phyloP scores from a whole-genome alignment of 1,284 basidiomycete species.

The Ganoderma multipileum region DNA sequence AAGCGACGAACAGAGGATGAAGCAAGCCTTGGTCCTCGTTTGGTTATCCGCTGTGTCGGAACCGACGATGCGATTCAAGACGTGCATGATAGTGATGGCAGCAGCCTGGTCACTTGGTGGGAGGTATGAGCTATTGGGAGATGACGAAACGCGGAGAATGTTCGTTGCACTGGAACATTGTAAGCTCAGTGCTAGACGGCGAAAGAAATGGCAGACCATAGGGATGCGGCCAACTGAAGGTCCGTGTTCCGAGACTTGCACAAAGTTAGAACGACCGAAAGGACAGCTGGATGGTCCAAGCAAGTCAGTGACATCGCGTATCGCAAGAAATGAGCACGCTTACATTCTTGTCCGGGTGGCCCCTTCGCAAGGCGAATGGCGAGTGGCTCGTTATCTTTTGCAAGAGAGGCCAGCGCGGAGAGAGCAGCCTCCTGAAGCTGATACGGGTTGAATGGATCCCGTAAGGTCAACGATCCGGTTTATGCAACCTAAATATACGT shows the following conservation, averaged over 20 bases:
- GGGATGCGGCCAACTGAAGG: constrained; percentile 69
- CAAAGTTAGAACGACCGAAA: constrained; percentile 53
- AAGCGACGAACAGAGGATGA: constrained; percentile 58
- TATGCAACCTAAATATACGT: constrained; percentile 6
- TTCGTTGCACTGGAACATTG: constrained; percentile 55
- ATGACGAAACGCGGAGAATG: constrained; percentile 55
- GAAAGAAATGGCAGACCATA: constrained; percentile 55
- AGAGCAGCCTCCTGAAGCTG: constrained; percentile 79
- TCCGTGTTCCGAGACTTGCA: constrained; percentile 62
- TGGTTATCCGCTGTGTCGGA: constrained; percentile 48
- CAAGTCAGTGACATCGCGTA: not conserved
- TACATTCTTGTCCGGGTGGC: constrained; percentile 46
- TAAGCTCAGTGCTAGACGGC: not conserved
- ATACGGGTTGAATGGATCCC: not conserved
- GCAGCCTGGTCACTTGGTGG: constrained; percentile 48
- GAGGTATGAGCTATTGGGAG: constrained; percentile 16
- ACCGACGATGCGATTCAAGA: constrained; percentile 63
- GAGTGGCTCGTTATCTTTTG: constrained; percentile 67
- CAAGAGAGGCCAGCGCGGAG: constrained; percentile 71
- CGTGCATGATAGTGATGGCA: constrained; percentile 64
- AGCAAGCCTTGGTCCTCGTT: constrained; percentile 68
- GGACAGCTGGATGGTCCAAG: constrained; percentile 25
- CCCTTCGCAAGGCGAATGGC: constrained; percentile 54
- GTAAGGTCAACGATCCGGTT: not conserved
- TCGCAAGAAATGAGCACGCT: constrained; percentile 5